Conservation (phyloP, 1,284 basidiomycete species). For the Golubevia sp. region DNA sequence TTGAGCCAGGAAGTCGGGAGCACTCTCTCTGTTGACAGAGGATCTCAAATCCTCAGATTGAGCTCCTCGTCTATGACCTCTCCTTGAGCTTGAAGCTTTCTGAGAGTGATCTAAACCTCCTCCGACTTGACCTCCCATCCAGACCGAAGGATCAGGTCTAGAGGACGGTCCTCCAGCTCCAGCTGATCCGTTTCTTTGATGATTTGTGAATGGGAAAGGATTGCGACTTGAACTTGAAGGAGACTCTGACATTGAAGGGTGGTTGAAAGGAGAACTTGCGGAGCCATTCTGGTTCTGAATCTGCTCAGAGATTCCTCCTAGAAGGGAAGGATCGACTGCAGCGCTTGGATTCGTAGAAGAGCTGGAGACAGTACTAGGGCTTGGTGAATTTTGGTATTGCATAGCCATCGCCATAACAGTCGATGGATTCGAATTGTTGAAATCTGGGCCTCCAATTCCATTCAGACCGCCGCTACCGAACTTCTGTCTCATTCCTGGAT, state of each 20-base stretch:
- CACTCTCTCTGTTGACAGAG: constrained; percentile 23
- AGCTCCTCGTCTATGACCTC: constrained; percentile 27
- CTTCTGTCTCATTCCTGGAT: not conserved
- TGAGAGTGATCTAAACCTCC: not conserved
- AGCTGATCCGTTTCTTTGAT: not conserved
- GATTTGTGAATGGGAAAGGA: no score
- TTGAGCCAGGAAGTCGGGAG: constrained; percentile 29
- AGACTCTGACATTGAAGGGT: not conserved
- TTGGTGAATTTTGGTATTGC: not conserved
- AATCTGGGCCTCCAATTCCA: not conserved
- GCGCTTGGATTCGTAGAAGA: not conserved
- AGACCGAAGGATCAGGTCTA: not conserved
- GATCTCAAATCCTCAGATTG: constrained; percentile 40
- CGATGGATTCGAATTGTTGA: not conserved
- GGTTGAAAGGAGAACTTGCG: no score
- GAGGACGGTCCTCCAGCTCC: not conserved
- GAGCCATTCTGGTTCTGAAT: no score
- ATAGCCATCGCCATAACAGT: not conserved
- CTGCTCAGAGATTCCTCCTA: not conserved
- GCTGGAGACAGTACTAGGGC: not conserved
- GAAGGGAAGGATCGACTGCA: not conserved
- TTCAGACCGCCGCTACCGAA: not conserved
- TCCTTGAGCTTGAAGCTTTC: not conserved
- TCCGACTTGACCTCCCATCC: not conserved
- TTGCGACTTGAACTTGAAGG: not conserved